Percentiles rank a stretch among this genome's conserved stretches.
These are phyloP conservation scores for Colletotrichum theobromicola DNA, from an alignment of 2,329 filamentous ascomycete species.

Conservation along the genomic window DNA sequence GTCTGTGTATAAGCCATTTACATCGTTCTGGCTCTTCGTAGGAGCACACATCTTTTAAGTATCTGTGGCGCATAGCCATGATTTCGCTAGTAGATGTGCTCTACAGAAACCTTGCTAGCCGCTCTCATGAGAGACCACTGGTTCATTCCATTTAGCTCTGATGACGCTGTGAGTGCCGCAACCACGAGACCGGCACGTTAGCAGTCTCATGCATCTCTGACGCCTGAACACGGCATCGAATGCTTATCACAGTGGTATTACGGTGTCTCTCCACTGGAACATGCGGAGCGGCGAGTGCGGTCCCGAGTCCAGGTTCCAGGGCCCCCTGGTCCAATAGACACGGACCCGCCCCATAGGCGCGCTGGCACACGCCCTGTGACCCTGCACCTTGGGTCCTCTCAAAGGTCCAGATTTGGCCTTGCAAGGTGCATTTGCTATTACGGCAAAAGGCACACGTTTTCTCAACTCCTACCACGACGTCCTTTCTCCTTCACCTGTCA, in stretches of 20 bases:
- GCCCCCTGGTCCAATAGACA: conserved; percentile 3
- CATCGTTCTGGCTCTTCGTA: not conserved
- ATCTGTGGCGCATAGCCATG: not conserved
- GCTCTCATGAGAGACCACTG: not conserved
- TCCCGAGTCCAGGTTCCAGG: conserved; percentile 13
- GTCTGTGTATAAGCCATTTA: accelerated
- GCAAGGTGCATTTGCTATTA: conserved; percentile 8
- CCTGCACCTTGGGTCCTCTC: not conserved
- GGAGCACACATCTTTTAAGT: not conserved
- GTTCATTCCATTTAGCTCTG: not conserved
- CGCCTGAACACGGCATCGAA: not conserved
- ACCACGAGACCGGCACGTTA: not conserved
- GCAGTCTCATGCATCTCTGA: not conserved
- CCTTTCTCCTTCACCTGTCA: not conserved
- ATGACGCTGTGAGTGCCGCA: not conserved
- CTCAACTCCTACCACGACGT: conserved; percentile 12
- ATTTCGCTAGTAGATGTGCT: not conserved
- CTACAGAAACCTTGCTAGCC: not conserved
- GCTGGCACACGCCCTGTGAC: conserved; percentile 8
- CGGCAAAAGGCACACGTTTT: conserved; percentile 20
- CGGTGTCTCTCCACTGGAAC: not conserved
- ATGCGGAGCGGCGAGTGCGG: conserved; percentile 8
- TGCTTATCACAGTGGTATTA: not conserved
- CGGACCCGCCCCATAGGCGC: conserved; percentile 13
- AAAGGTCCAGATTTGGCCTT: conserved; percentile 6